Evolutionary conservation across 2,329 filamentous ascomycete genomes (phyloP).

Genomic region (Ceratocystis papillata): DNA sequence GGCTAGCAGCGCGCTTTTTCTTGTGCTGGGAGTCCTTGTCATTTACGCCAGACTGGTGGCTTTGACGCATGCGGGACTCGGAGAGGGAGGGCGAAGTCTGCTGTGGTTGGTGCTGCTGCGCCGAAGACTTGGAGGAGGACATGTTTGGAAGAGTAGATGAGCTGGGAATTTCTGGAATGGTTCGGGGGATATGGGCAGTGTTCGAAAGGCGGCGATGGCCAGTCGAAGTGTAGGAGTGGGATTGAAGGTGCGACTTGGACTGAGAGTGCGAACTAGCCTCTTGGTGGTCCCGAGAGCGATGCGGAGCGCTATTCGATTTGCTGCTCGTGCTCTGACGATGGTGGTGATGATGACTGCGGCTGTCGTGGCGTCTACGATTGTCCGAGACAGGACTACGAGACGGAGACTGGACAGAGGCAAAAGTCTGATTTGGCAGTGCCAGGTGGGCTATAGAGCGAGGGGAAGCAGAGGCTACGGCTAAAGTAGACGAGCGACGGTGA

Average conservation of each 20-base stretch:
- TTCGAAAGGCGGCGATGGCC: background rate
- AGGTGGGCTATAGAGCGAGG: background rate
- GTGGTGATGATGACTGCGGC: background rate
- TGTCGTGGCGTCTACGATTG: background rate
- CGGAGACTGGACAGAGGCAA: background rate
- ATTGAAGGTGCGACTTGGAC: background rate
- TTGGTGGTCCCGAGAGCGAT: background rate
- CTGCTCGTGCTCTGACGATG: background rate
- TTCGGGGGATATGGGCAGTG: background rate
- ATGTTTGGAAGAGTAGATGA: background rate
- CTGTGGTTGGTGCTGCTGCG: background rate
- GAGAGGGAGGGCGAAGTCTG: constrained; percentile 5
- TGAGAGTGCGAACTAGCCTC: background rate
- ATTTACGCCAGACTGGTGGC: background rate
- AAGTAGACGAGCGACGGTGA: background rate
- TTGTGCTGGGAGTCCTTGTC: constrained; percentile 7
- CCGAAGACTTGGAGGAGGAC: background rate
- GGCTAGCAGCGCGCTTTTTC: background rate
- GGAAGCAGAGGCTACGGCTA: background rate
- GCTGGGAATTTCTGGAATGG: background rate
- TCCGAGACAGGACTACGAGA: background rate
- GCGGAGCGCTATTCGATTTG: background rate
- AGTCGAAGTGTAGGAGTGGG: background rate
- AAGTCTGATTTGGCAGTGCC: background rate
- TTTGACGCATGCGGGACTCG: background rate